These are phyloP conservation scores for Ustilago crameri DNA, from an alignment of 1,284 basidiomycete species.

Conservation along the genomic window DNA sequence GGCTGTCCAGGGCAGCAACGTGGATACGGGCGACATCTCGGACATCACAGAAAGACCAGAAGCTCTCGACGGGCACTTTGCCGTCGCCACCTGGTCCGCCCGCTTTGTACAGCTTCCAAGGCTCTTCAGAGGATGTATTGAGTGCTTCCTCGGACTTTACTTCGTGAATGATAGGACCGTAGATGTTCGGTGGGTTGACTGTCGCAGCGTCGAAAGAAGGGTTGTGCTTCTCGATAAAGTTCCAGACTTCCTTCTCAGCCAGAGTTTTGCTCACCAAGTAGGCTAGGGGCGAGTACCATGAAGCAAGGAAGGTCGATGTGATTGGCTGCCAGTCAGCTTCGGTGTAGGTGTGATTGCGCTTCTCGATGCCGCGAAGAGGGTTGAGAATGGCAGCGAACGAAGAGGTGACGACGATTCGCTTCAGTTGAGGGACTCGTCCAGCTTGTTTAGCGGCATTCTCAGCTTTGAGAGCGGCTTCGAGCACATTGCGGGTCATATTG, in stretches of 20 bases:
- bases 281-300: conserved; percentile 46
- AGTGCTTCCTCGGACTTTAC: conserved; percentile 36
- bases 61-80: conserved; percentile 30
- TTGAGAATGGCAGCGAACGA: conserved; percentile 47
- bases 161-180: conserved; percentile 53
- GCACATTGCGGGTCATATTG: conserved; percentile 46
- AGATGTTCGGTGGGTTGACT: conserved; percentile 54
- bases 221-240: conserved; percentile 63
- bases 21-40: conserved; percentile 44
- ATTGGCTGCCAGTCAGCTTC: conserved; percentile 47
- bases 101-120: conserved; percentile 46
- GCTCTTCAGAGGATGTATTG: conserved; percentile 35
- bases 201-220: conserved; percentile 45
- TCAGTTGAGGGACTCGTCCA: conserved; percentile 22
- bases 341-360: conserved; percentile 45
- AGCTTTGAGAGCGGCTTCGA: conserved; percentile 39
- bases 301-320: conserved; percentile 24
- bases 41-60: conserved; percentile 43
- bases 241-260: conserved; percentile 67
- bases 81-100: conserved; percentile 36
- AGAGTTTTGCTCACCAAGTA: conserved; percentile 68
- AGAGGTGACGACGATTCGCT: conserved; percentile 46
- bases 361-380: conserved; percentile 39
- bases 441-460: conserved; percentile 25
- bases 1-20: conserved; percentile 33